phyloP scores from a whole-genome alignment of 2,329 filamentous ascomycete genomes.

The Aspergillus luchuensis region DNA sequence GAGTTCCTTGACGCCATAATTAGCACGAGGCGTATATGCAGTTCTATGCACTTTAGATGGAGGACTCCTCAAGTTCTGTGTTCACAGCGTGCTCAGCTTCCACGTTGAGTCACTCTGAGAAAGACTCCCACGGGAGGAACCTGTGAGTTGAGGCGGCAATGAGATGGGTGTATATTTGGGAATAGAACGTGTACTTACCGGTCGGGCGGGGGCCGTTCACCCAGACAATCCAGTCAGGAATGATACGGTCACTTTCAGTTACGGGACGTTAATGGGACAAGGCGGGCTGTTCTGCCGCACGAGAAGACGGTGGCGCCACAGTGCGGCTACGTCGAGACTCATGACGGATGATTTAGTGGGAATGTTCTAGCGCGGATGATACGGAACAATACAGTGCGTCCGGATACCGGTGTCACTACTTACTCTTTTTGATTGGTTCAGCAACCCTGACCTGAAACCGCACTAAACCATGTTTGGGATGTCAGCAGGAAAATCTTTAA shows the following conservation, averaged over 20 bases:
- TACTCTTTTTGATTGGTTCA: no score
- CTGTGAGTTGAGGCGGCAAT: neutral
- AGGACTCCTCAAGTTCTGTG: neutral
- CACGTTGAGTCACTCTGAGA: neutral
- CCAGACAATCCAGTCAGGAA: neutral
- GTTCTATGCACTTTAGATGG: neutral
- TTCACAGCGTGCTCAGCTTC: neutral
- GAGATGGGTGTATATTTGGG: neutral
- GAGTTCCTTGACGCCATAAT: neutral
- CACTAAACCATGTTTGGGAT: no score
- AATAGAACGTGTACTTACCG: neutral
- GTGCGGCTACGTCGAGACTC: neutral
- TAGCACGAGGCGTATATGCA: neutral
- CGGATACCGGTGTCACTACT: no score
- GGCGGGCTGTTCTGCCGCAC: neutral
- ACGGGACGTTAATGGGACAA: neutral
- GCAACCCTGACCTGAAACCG: no score
- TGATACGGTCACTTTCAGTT: neutral
- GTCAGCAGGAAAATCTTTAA: no score
- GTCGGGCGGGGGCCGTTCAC: neutral
- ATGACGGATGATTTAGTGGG: neutral
- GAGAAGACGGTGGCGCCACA: neutral
- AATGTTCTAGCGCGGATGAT: neutral
- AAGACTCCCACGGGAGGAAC: neutral
- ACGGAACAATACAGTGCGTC: neutral